Conservation (phyloP, 2,329 filamentous ascomycete genomes). For the Aspergillus sp. region DNA sequence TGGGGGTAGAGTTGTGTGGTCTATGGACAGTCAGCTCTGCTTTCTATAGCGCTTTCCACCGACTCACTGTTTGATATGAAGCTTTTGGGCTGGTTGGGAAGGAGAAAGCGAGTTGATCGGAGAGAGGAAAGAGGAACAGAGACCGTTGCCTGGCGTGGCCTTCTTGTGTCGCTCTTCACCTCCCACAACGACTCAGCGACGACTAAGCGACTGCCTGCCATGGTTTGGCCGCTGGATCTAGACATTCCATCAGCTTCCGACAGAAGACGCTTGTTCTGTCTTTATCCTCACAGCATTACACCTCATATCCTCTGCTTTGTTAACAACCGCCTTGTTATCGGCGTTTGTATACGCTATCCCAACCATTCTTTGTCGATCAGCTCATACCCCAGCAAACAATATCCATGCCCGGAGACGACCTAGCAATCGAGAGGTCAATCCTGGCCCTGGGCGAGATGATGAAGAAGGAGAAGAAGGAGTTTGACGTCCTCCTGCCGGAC, state of each 20-base stretch:
- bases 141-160: not conserved
- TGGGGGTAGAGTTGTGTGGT: not conserved
- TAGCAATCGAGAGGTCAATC: too few relatives aligned
- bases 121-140: not conserved
- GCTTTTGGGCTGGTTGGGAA: not conserved
- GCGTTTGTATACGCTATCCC: too few relatives aligned
- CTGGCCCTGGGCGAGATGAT: too few relatives aligned
- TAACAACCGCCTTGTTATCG: too few relatives aligned
- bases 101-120: not conserved
- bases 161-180: not conserved
- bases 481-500: too few relatives aligned
- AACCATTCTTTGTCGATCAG: too few relatives aligned
- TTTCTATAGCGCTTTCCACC: not conserved
- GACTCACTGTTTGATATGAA: not conserved
- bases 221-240: not conserved
- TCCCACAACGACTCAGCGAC: conserved; percentile 7
- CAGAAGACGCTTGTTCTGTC: not conserved
- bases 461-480: too few relatives aligned
- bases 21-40: not conserved
- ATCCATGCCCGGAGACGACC: too few relatives aligned
- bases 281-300: too few relatives aligned
- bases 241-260: not conserved
- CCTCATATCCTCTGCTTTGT: too few relatives aligned
- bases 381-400: too few relatives aligned
- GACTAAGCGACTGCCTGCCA: not conserved